These are phyloP conservation scores for Aspergillus biplanus DNA, from an alignment of 495 filamentous ascomycete species.

Conservation along the genomic window DNA sequence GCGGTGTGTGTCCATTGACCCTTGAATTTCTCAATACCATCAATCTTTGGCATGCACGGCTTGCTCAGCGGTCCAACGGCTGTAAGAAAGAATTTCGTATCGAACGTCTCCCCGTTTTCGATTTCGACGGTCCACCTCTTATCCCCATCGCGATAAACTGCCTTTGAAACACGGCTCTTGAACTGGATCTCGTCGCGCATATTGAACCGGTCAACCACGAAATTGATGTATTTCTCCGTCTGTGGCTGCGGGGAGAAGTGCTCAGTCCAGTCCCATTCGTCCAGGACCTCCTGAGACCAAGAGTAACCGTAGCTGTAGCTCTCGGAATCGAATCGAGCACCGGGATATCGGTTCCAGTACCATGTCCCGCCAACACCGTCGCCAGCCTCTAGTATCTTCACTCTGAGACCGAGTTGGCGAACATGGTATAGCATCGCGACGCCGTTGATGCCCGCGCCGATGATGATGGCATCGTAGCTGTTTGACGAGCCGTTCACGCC, in stretches of 20 bases:
- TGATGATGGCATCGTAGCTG: too few species aligned
- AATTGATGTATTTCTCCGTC: conserved; percentile 49
- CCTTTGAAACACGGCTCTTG: conserved; percentile 45
- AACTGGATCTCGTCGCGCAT: conserved; percentile 41
- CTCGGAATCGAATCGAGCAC: conserved; percentile 45
- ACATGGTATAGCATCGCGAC: too few species aligned
- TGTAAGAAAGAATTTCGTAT: conserved; percentile 46
- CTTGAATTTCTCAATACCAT: conserved; percentile 41
- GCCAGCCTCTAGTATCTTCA: conserved; percentile 47
- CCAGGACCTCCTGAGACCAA: conserved; percentile 46
- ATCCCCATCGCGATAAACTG: conserved; percentile 36
- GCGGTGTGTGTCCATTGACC: conserved; percentile 55
- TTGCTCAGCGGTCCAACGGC: conserved; percentile 32
- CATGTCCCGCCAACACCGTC: conserved; percentile 51
- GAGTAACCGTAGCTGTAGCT: conserved; percentile 53
- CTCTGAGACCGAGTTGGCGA: conserved; percentile 33
- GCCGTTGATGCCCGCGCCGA: too few species aligned
- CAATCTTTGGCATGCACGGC: conserved; percentile 35
- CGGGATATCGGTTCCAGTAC: conserved; percentile 57
- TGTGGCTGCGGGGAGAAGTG: conserved; percentile 48
- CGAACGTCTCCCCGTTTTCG: conserved; percentile 44
- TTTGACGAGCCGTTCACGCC: too few species aligned
- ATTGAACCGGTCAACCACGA: conserved; percentile 44
- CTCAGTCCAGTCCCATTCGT: conserved; percentile 50
- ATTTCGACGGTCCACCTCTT: conserved; percentile 46